Percentiles rank a stretch among this genome's conserved stretches.
Evolutionary conservation across 257 asterid genomes (phyloP).

Genomic region (Solanum appendiculatum): DNA sequence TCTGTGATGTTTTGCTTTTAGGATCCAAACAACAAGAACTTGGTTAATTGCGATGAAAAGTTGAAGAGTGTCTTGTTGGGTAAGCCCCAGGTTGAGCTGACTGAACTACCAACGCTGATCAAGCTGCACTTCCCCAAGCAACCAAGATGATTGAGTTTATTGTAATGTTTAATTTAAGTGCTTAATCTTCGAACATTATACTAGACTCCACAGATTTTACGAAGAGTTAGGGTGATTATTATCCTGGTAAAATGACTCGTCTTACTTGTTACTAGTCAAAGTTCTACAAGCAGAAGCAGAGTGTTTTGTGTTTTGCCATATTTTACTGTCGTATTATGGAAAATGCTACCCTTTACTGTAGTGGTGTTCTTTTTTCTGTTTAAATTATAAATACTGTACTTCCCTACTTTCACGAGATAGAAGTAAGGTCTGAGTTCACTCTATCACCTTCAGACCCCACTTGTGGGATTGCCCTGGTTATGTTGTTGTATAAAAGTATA

Average conservation of each 20-base stretch:
- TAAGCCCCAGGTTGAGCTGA: conserved; percentile 62
- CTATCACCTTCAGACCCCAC: neutral
- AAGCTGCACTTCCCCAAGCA: conserved; percentile 85
- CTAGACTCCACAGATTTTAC: neutral
- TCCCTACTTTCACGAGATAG: neutral
- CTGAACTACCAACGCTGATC: conserved; percentile 71
- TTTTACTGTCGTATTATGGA: neutral
- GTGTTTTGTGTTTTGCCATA: neutral
- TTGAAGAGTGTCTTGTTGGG: conserved; percentile 75
- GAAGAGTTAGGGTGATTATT: neutral
- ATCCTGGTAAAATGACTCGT: neutral
- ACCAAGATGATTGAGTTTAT: conserved; percentile 25
- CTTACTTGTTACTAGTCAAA: neutral
- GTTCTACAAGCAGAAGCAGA: neutral
- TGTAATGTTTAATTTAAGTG: neutral
- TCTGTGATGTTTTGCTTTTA: conserved; percentile 3
- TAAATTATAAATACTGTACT: neutral
- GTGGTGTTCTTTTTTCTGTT: neutral
- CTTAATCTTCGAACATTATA: neutral
- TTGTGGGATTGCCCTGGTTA: neutral
- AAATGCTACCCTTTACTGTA: neutral
- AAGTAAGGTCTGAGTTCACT: neutral
- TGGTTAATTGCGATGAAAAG: conserved; percentile 74
- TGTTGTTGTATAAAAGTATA: neutral
- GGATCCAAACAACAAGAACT: conserved; percentile 73